Percentiles rank a stretch among this genome's conserved stretches.
Evolutionary conservation across 176 grass and related monocot genomes (phyloP).

Genomic region (Tillandsia leiboldiana): DNA sequence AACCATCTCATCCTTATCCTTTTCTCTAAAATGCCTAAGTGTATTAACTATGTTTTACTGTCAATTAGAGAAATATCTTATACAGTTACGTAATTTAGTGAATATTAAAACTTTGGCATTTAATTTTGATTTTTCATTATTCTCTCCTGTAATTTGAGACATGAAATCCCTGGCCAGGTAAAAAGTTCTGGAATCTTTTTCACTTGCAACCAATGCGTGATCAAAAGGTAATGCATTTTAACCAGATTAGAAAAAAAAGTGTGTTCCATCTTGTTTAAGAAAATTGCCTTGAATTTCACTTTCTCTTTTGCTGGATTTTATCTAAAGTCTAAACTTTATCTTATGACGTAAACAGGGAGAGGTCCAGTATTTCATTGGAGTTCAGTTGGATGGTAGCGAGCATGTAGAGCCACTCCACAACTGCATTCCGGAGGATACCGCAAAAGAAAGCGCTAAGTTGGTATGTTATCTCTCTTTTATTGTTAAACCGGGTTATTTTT

Average conservation of each 20-base stretch:
- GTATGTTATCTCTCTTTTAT: constrained; percentile 30
- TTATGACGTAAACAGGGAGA: constrained; percentile 51
- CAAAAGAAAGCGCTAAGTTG: constrained; percentile 56
- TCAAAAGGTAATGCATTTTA: constrained; percentile 60
- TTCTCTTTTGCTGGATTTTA: background rate
- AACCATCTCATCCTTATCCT: background rate
- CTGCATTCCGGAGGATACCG: constrained; percentile 44
- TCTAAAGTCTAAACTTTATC: background rate
- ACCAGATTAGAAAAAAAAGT: background rate
- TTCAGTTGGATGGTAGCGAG: constrained; percentile 93
- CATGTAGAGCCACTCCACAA: constrained; percentile 51
- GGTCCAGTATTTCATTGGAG: constrained; percentile 97
- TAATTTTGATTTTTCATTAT: constrained; percentile 4
- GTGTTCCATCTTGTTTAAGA: constrained; percentile 14
- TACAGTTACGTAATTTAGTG: background rate
- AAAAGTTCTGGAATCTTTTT: constrained; percentile 99
- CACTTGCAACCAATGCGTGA: constrained; percentile 97
- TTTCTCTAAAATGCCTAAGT: background rate
- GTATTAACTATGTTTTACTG: background rate
- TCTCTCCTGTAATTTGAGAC: background rate
- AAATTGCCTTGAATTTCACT: constrained; percentile 13
- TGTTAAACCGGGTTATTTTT: background rate
- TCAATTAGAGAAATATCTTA: background rate
- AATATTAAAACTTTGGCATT: background rate
- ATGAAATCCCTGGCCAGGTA: constrained; percentile 39